Conservation (phyloP, 768 basidiomycete genomes). For the Leccinum pellstonianum region DNA sequence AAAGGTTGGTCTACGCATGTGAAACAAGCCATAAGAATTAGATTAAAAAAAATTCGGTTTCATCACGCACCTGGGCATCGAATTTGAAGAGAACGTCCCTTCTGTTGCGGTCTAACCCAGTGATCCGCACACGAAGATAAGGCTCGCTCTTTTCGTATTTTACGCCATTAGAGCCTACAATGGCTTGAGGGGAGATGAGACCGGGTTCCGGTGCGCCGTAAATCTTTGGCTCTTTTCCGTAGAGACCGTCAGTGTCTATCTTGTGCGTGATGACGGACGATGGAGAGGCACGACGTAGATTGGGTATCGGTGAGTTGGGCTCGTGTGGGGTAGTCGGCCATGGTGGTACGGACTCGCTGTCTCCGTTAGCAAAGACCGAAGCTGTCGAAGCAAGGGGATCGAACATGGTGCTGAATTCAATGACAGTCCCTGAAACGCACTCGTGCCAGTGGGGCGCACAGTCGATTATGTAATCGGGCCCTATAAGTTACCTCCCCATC, state of each 20-base stretch:
- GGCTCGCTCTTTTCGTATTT: constrained; percentile 76
- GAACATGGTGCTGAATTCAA: constrained; percentile 45
- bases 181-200: constrained; percentile 72
- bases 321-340: constrained; percentile 83
- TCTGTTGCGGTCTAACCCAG: constrained; percentile 90
- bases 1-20: constrained; percentile 76
- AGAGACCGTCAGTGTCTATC: constrained; percentile 55
- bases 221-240: constrained; percentile 80
- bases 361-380: constrained; percentile 52
- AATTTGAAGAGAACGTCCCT: constrained; percentile 92
- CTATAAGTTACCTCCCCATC: background rate
- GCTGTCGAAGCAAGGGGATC: constrained; percentile 68
- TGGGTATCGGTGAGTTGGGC: constrained; percentile 68
- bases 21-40: constrained; percentile 1
- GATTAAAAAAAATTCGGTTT: background rate
- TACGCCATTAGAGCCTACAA: constrained; percentile 63
- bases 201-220: constrained; percentile 86
- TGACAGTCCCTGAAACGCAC: background rate
- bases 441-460: background rate
- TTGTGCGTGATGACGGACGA: constrained; percentile 49
- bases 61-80: constrained; percentile 80
- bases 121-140: constrained; percentile 86
- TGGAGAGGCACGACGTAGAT: constrained; percentile 61
- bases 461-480: constrained; percentile 19
- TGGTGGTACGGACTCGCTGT: constrained; percentile 48